phyloP scores from a whole-genome alignment of 225 moss, liverwort and hornwort species.

The Marchantia polymorpha region DNA sequence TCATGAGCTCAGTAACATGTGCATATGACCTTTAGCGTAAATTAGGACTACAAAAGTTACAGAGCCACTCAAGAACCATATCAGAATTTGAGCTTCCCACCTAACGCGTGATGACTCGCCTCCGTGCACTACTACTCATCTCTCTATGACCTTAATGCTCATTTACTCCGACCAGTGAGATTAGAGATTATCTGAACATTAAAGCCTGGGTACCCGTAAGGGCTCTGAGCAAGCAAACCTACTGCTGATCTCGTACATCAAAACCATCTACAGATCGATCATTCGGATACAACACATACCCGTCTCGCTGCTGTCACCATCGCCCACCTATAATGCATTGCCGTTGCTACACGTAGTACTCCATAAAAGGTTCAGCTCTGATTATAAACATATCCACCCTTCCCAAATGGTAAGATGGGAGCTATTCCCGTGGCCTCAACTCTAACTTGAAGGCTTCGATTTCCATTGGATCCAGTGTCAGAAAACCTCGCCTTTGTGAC shows the following conservation, averaged over 20 bases:
- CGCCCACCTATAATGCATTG: background rate
- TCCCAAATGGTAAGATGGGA: background rate
- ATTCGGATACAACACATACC: background rate
- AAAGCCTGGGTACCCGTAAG: background rate
- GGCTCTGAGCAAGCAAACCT: background rate
- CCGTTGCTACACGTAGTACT: background rate
- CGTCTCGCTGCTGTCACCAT: background rate
- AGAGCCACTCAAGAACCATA: background rate
- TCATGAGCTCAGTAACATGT: too few species aligned
- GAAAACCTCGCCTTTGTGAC: slow-evolving; percentile 23
- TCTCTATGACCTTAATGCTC: background rate
- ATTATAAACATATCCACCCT: too few species aligned
- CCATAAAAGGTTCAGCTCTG: background rate
- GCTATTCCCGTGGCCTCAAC: slow-evolving; percentile 28
- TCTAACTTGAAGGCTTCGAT: slow-evolving; percentile 80
- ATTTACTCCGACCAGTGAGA: background rate
- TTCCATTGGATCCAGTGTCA: slow-evolving; percentile 72
- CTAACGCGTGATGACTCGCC: background rate
- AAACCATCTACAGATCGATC: background rate
- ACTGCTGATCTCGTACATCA: background rate
- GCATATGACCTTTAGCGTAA: background rate
- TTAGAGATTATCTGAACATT: background rate
- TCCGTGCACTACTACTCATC: background rate
- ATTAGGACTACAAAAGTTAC: background rate
- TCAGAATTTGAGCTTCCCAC: background rate